Base-by-base conservation (phyloP, 176 grass and related monocot species). In the Eragrostis curvula region DNA sequence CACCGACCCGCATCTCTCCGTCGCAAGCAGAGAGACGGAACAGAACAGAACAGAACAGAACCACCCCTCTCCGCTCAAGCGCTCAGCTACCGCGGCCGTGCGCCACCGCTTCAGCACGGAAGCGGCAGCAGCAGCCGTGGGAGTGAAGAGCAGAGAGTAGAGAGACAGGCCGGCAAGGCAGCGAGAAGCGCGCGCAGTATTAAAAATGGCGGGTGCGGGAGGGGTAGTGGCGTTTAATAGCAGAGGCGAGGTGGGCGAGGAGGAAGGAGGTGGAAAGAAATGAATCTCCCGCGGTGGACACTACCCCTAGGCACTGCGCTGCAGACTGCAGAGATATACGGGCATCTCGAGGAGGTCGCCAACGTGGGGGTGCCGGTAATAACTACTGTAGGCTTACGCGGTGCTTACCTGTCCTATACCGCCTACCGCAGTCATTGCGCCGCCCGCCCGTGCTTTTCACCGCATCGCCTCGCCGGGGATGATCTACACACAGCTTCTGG, bases 201-300 rank as follows among this genome's bases (percentile, higher is more conserved):
- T 88, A 80, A 80, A 79, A 88, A 88, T 74, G 81, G 87, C 81
- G 81, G 75, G 81, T 84, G 79, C 24, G 49, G 53, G 48, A 7
- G 84, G 76, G 32, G 32, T 36, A 36, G 3, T 40, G 50, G 78
- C 50, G 47, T 84, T 88, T 88, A 88, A 88, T 79, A 74, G 24
- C 25, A 0, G 68, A 49, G 80, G 80, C 14, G 75, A 50, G 80
- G 80, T 70, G 27, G 83, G 64, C 23, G 58, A 49, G 59, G 39
- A 12, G 67, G 7, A 16, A 9, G 80, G 40, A 24, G 80, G 80
- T 8, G 53, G 86, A 79, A 79, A 79, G 86, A 79, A 79, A 79
- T 84, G 81, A 84, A 88, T 68, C 49, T 16, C 58, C 5, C 58
- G 58, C 58, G 58, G 58, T 61, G 58, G 58, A 61, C 6, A 12